Base-by-base conservation (phyloP, 495 filamentous ascomycete genomes). In the Penicillium coprophilum region DNA sequence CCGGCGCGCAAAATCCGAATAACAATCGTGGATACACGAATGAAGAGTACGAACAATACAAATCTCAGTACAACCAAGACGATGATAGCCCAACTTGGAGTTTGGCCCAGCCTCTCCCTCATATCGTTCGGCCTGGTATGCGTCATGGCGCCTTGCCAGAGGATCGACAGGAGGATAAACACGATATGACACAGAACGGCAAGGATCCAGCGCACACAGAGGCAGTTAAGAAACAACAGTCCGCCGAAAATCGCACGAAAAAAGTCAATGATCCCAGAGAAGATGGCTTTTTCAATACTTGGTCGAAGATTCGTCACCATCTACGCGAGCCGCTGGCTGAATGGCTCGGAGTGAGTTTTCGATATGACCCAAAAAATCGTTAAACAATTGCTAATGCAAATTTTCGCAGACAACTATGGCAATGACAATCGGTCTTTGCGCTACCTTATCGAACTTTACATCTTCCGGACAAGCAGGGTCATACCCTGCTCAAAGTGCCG, bases 261-360 rank as follows among this genome's bases (percentile, higher is more conserved):
- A 24, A 12, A 6, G 36, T 52, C 36, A 52, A 52, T 10, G 49
- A 39, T 11, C 32, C 59, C 2, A 45, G 38, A 15, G 53, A 63
- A 10, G 45, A 59, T 12, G 52, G 40, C 1, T 64, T 67, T 43
- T 55, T 65, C 34, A 70, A 65, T 31, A 55, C 12, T 0, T 70
- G 67, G 67, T 49, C 47, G 8, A 64, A 58, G 20, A 28, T 64
- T 15, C 56, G 67, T 11, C 48, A 60, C 44, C 36, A 47, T 11
- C n/a, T 62, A 4, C 56, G 58, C 2, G 64, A 65, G 43, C 56
- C 62, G 12, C 38, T 70, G 3, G 67, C 62, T 0, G 64, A 70
- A 57, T 70, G 60, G 60, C 58, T 70, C 15, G 64, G 57, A n/a
- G 65, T 70, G 36, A 57, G 64, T 60, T 13, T 1, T 39, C 6